Conservation (phyloP, 78 protist species). For the Polysphondylium violaceum region DNA sequence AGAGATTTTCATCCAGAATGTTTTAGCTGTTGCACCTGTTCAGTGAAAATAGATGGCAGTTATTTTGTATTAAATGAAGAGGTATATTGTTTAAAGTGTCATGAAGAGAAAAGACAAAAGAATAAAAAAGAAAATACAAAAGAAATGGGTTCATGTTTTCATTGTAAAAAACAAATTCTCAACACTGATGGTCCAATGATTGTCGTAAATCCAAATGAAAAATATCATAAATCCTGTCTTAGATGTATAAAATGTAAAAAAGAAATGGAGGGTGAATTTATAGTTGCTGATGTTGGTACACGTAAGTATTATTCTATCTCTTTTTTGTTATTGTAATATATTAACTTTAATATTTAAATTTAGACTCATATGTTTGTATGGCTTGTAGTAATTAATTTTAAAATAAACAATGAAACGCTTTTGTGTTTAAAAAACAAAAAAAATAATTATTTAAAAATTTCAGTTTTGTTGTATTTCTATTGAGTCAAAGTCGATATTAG, state of each 20-base stretch:
- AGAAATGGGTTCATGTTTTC: conserved; percentile 24
- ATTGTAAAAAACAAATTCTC: conserved; percentile 26
- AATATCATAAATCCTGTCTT: conserved; percentile 46
- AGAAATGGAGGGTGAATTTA: too few relatives aligned
- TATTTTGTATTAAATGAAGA: conserved; percentile 20
- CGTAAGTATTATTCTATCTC: too few relatives aligned
- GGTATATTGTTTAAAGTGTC: conserved; percentile 16
- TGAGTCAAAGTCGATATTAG: too few relatives aligned
- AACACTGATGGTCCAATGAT: conserved; percentile 6
- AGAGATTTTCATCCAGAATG: conserved; percentile 46
- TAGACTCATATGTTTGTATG: too few relatives aligned
- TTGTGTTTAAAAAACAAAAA: too few relatives aligned
- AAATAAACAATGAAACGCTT: too few relatives aligned
- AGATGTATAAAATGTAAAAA: conserved; percentile 16
- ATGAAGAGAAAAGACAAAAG: conserved; percentile 1
- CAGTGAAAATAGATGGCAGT: background rate
- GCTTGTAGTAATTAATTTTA: too few relatives aligned
- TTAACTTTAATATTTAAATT: too few relatives aligned
- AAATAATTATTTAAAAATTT: too few relatives aligned
- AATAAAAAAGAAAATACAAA: background rate
- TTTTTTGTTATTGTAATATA: too few relatives aligned
- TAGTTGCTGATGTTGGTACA: too few relatives aligned
- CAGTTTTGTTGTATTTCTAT: too few relatives aligned
- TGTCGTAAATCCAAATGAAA: conserved; percentile 28
- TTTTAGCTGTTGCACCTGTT: conserved; percentile 34